These are phyloP conservation scores for Coemansia sp. DNA, from an alignment of 192 early-diverging fungal genomes.

Conservation along the genomic window DNA sequence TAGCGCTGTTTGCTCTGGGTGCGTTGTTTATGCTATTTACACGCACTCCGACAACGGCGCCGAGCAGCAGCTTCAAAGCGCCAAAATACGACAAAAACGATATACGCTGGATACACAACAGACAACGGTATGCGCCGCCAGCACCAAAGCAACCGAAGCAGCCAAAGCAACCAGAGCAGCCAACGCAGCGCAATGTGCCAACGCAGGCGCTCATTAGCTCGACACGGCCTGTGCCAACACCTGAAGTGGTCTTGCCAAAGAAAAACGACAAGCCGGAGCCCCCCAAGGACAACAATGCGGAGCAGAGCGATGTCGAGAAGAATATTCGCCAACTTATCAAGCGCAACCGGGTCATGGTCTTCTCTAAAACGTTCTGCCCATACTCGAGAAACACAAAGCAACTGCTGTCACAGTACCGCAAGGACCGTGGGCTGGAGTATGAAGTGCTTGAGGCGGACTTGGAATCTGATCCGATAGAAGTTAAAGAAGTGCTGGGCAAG, in stretches of 20 bases:
- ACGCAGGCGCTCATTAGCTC: background rate
- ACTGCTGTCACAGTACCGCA: slow-evolving; percentile 44
- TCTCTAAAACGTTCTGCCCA: slow-evolving; percentile 76
- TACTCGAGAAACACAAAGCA: slow-evolving; percentile 64
- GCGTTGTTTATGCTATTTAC: slow-evolving; percentile 17
- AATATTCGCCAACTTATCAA: slow-evolving; percentile 31
- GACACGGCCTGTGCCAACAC: background rate
- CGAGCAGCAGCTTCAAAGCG: background rate
- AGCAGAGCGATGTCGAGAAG: slow-evolving; percentile 16
- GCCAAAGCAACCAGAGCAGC: background rate
- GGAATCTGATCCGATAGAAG: slow-evolving; percentile 53
- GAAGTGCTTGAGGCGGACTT: slow-evolving; percentile 56
- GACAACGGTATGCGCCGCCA: background rate
- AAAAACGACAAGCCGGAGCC: background rate
- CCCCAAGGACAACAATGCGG: background rate
- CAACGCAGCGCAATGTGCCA: background rate
- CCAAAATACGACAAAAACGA: background rate
- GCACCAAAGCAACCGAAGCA: background rate
- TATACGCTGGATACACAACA: slow-evolving; percentile 3
- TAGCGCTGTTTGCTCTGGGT: slow-evolving; percentile 18
- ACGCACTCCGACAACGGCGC: slow-evolving; percentile 1
- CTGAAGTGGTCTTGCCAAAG: background rate
- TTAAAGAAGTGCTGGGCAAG: slow-evolving; percentile 53
- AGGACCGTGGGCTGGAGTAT: slow-evolving; percentile 40
- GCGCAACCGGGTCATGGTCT: slow-evolving; percentile 58